Conservation (phyloP, 2,329 filamentous ascomycete species). For the Pyricularia sp. region DNA sequence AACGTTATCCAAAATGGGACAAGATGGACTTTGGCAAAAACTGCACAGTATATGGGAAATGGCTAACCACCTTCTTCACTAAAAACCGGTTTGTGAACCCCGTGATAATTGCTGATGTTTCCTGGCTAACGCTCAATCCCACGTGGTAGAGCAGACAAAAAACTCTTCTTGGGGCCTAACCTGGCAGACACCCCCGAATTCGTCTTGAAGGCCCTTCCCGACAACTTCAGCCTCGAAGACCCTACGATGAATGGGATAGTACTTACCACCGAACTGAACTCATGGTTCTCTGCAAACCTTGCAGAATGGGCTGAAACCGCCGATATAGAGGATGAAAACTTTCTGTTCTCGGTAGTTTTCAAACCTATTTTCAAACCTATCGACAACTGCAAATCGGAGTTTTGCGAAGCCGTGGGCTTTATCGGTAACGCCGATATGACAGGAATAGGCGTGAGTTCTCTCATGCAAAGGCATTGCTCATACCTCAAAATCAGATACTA, state of each 20-base stretch:
- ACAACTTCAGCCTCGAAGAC: neutral
- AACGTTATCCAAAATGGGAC: neutral
- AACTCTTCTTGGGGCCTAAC: neutral
- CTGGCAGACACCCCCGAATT: neutral
- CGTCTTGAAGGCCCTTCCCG: neutral
- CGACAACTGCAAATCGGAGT: slow-evolving; percentile 6
- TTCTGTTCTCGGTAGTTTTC: no score
- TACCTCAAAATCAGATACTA: neutral
- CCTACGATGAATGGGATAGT: no score
- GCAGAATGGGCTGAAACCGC: neutral
- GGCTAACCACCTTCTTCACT: slow-evolving; percentile 8
- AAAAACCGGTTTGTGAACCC: neutral
- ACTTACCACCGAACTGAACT: neutral
- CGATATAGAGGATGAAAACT: neutral
- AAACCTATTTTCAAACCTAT: slow-evolving; percentile 7
- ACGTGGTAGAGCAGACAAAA: neutral
- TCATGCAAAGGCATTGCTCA: neutral
- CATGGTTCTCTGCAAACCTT: neutral
- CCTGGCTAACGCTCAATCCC: neutral
- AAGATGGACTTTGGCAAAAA: slow-evolving; percentile 12
- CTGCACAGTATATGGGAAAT: slow-evolving; percentile 11
- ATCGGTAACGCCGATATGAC: slow-evolving; percentile 13
- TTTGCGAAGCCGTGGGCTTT: slow-evolving; percentile 13
- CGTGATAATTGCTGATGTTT: neutral
- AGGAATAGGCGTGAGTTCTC: slow-evolving; percentile 11